phyloP scores from a whole-genome alignment of 208 protist species.

The Trichomonas vaginalis region DNA sequence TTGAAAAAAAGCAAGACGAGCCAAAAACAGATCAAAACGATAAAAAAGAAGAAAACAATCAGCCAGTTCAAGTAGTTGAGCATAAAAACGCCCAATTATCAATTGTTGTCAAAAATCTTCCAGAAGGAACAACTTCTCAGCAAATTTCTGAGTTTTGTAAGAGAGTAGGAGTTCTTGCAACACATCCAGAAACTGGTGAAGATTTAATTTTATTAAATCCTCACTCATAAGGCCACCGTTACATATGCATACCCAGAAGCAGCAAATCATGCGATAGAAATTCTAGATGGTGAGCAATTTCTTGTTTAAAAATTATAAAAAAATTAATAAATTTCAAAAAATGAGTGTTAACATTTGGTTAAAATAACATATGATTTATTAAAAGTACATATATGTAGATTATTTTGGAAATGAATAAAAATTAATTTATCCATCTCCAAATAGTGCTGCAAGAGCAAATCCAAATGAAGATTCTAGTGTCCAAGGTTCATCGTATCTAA shows the following conservation, averaged over 20 bases:
- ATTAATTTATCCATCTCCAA: neutral
- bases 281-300: neutral
- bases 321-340: no score
- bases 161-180: neutral
- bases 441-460: neutral
- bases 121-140: neutral
- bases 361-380: no score
- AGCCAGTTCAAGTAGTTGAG: no score
- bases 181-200: neutral
- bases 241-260: neutral
- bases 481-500: neutral
- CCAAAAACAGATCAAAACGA: no score
- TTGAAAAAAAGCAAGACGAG: no score
- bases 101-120: neutral
- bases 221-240: neutral
- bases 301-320: no score
- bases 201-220: constrained; percentile 17
- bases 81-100: neutral
- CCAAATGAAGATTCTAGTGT: neutral
- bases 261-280: neutral
- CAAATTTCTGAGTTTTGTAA: neutral
- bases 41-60: no score
- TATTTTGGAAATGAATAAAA: no score
- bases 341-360: no score
- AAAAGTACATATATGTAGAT: no score